phyloP scores from a whole-genome alignment of 257 asterid genomes.

The Orobanche coerulescens region DNA sequence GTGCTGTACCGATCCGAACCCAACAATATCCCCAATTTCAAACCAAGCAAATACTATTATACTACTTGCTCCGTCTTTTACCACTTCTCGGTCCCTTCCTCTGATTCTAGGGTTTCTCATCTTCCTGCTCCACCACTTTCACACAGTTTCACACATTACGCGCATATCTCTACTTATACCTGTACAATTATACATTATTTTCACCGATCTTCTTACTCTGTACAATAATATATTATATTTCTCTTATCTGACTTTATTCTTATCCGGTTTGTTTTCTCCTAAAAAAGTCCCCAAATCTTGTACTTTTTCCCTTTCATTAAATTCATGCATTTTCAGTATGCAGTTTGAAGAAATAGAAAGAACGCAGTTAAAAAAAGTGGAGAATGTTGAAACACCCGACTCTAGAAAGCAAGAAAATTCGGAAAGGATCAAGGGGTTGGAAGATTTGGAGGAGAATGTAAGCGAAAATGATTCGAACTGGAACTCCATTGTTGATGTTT shows the following conservation, averaged over 20 bases:
- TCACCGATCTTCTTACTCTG: not conserved
- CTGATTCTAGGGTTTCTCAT: not conserved
- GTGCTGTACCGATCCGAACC: no score
- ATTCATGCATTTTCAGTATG: not conserved
- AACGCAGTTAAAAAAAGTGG: constrained; percentile 52
- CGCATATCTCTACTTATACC: not conserved
- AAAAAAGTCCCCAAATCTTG: not conserved
- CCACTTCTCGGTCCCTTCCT: not conserved
- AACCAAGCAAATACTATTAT: no score
- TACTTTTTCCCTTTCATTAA: not conserved
- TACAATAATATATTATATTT: no score
- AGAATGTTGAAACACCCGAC: constrained; percentile 27
- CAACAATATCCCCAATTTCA: no score
- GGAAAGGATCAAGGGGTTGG: constrained; percentile 18
- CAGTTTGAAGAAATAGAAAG: not conserved
- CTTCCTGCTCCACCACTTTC: not conserved
- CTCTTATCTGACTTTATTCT: not conserved
- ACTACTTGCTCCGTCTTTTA: not conserved
- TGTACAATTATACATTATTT: not conserved
- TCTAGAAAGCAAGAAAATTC: constrained; percentile 23
- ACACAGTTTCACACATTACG: not conserved
- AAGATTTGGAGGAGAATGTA: constrained; percentile 25
- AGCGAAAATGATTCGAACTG: constrained; percentile 26
- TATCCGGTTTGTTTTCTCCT: not conserved
- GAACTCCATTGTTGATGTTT: constrained; percentile 47